Percentiles rank a stretch among this genome's conserved stretches.
Conservation (phyloP, 2,329 filamentous ascomycete genomes). For the Penicillium hordei region DNA sequence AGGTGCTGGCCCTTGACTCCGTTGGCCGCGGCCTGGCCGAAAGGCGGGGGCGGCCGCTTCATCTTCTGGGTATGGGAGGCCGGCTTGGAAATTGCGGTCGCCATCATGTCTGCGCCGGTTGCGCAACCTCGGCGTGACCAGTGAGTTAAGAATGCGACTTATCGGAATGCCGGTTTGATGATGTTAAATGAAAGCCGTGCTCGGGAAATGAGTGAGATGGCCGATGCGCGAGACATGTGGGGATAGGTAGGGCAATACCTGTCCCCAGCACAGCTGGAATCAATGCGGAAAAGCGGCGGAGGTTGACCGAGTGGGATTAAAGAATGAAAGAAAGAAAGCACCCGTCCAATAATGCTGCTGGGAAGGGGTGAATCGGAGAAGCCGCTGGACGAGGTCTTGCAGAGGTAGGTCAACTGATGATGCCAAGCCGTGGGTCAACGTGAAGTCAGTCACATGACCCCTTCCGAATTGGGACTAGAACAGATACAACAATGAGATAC, state of each 20-base stretch:
- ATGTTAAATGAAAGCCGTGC: slow-evolving; percentile 32
- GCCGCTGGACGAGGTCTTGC: slow-evolving; percentile 27
- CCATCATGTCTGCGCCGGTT: slow-evolving; percentile 36
- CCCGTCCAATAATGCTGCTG: slow-evolving; percentile 30
- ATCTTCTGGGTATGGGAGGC: slow-evolving; percentile 56
- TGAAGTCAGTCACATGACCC: slow-evolving; percentile 32
- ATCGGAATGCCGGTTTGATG: slow-evolving; percentile 26
- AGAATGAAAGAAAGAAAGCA: slow-evolving; percentile 21
- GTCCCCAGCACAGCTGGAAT: slow-evolving; percentile 30
- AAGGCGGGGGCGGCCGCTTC: slow-evolving; percentile 66
- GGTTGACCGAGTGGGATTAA: slow-evolving; percentile 21
- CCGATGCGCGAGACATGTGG: slow-evolving; percentile 48
- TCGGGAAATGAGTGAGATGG: slow-evolving; percentile 41
- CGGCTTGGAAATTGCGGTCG: slow-evolving; percentile 47
- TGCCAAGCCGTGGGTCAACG: slow-evolving; percentile 39
- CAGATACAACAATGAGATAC: not conserved
- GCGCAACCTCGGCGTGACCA: slow-evolving; percentile 22
- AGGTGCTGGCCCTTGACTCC: slow-evolving; percentile 58
- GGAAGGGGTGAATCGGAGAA: slow-evolving; percentile 22
- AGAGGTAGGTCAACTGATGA: slow-evolving; percentile 38
- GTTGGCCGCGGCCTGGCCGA: slow-evolving; percentile 62
- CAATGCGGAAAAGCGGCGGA: slow-evolving; percentile 22
- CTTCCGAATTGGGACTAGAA: slow-evolving; percentile 15
- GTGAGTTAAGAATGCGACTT: slow-evolving; percentile 25
- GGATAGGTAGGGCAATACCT: slow-evolving; percentile 39